Percentiles rank a stretch among this genome's conserved stretches.
Conservation (phyloP, 2,329 filamentous ascomycete species). For the Cordyceps fumosorosea region DNA sequence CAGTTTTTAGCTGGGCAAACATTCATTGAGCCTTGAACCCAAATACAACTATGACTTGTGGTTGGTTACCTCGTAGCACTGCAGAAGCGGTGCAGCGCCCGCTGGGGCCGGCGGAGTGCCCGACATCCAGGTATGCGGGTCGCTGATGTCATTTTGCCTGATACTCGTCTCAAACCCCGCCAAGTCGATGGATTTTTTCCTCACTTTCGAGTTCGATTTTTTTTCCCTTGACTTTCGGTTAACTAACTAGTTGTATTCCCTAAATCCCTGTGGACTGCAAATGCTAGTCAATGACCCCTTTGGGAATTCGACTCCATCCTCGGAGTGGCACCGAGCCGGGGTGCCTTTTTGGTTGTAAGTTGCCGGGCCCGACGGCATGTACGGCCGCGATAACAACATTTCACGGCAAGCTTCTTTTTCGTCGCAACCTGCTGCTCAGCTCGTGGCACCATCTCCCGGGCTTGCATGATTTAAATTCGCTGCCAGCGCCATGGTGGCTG, state of each 20-base stretch:
- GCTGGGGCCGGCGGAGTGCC: slow-evolving; percentile 1
- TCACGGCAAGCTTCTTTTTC: no score
- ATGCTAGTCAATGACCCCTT: slow-evolving; percentile 11
- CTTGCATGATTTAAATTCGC: not conserved
- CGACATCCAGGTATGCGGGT: not conserved
- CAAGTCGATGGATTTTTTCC: not conserved
- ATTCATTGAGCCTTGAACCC: not conserved
- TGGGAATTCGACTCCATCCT: not conserved
- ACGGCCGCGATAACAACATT: no score
- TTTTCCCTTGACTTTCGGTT: not conserved
- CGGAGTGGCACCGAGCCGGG: not conserved
- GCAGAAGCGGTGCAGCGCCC: not conserved
- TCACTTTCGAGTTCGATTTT: not conserved
- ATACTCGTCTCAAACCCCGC: not conserved
- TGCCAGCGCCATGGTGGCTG: not conserved
- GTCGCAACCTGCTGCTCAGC: not conserved
- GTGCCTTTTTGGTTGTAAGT: not conserved
- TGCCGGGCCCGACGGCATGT: no score
- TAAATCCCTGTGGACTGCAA: not conserved
- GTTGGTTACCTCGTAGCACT: not conserved
- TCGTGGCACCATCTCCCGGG: not conserved
- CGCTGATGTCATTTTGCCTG: slow-evolving; percentile 10
- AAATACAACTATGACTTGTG: not conserved
- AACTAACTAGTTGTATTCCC: not conserved
- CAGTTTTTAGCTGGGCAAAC: not conserved